These are phyloP conservation scores for Candida khao-thaluensis DNA, from an alignment of 805 yeast species.

Conservation along the genomic window DNA sequence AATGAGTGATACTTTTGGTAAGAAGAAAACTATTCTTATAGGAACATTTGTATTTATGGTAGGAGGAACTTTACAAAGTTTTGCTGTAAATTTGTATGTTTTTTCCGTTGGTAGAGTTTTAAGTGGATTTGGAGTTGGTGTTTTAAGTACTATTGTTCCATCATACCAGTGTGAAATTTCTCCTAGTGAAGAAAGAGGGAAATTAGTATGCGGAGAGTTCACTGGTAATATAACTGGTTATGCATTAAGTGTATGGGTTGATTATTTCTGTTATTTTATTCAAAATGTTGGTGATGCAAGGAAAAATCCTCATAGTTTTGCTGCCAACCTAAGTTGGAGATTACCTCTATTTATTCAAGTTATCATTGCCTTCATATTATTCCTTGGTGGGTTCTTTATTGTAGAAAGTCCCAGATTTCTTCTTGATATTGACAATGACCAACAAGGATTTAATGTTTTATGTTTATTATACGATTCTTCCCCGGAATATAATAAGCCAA, in stretches of 20 bases:
- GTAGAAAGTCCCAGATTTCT: slow-evolving; percentile 93
- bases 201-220: slow-evolving; percentile 82
- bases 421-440: slow-evolving; percentile 73
- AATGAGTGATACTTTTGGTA: slow-evolving; percentile 75
- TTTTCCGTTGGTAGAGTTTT: slow-evolving; percentile 76
- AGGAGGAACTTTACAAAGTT: slow-evolving; percentile 76
- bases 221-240: slow-evolving; percentile 85
- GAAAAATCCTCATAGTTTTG: slow-evolving; percentile 32
- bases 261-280: slow-evolving; percentile 68
- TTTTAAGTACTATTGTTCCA: slow-evolving; percentile 80
- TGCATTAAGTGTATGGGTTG: slow-evolving; percentile 83
- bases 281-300: slow-evolving; percentile 49
- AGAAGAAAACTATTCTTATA: slow-evolving; percentile 72
- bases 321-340: slow-evolving; percentile 63
- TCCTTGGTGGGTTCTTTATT: slow-evolving; percentile 71
- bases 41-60: slow-evolving; percentile 77
- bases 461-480: slow-evolving; percentile 28
- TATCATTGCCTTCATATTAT: slow-evolving; percentile 64
- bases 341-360: slow-evolving; percentile 76
- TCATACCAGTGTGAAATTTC: slow-evolving; percentile 86
- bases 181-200: slow-evolving; percentile 84
- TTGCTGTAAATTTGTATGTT: slow-evolving; percentile 50
- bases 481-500: slow-evolving; percentile 31
- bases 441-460: slow-evolving; percentile 44
- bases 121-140: slow-evolving; percentile 85